phyloP scores from a whole-genome alignment of 768 basidiomycete genomes.

The Scleroderma bovista region DNA sequence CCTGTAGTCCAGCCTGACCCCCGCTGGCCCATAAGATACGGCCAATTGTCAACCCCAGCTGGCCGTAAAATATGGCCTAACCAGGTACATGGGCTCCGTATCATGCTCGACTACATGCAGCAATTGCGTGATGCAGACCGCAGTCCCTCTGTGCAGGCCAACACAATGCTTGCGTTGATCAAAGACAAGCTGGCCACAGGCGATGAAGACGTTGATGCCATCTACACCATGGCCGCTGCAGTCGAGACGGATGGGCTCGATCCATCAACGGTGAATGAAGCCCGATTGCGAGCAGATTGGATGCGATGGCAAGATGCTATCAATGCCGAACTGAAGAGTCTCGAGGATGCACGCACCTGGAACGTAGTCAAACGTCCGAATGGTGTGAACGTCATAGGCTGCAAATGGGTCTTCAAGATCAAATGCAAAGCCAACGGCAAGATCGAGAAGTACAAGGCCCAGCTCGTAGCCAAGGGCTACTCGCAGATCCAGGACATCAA shows the following conservation, averaged over 20 bases:
- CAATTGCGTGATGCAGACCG: no score
- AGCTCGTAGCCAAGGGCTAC: slow-evolving; percentile 35
- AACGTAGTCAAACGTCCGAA: slow-evolving; percentile 20
- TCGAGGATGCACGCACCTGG: slow-evolving; percentile 21
- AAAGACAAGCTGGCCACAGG: no score
- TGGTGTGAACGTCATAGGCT: slow-evolving; percentile 27
- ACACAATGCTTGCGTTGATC: no score
- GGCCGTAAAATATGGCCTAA: no score
- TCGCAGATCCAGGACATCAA: background rate
- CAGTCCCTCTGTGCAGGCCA: no score
- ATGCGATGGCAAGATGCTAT: background rate
- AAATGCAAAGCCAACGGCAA: slow-evolving; percentile 15
- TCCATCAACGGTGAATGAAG: background rate
- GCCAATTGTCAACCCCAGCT: no score
- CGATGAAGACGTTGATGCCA: background rate
- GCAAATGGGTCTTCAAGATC: slow-evolving; percentile 33
- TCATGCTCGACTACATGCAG: no score
- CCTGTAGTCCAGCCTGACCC: no score
- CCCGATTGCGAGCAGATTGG: background rate
- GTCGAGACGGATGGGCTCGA: background rate
- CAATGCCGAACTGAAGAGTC: background rate
- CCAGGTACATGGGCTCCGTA: no score
- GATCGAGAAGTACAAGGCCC: slow-evolving; percentile 30
- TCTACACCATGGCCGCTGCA: background rate
- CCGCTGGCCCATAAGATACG: no score